Evolutionary conservation across 352 stramenopile species (phyloP).

Genomic region (Pythium insidiosum): DNA sequence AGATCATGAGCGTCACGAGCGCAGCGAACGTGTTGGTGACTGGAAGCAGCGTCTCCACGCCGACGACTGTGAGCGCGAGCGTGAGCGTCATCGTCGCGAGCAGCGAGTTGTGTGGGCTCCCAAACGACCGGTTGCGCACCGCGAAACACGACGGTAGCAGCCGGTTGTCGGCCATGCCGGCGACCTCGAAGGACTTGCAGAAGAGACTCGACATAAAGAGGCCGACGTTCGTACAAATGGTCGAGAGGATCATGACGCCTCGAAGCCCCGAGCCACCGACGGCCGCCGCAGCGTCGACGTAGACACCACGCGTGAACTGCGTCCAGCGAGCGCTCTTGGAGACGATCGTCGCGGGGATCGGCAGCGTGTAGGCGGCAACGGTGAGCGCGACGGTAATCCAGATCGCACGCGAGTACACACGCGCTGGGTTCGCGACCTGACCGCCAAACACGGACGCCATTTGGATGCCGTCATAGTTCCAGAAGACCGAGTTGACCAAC

Average conservation of each 20-base stretch:
- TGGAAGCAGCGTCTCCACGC: constrained; percentile 47
- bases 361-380: constrained; percentile 60
- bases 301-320: constrained; percentile 7
- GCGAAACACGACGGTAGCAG: constrained; percentile 72
- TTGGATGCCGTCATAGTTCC: constrained; percentile 89
- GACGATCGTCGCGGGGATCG: constrained; percentile 37
- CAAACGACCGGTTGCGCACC: constrained; percentile 20
- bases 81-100: constrained; percentile 15
- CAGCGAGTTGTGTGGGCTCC: constrained; percentile 22
- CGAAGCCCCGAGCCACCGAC: constrained; percentile 71
- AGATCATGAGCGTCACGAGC: constrained; percentile 67
- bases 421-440: constrained; percentile 64
- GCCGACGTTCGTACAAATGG: constrained; percentile 73
- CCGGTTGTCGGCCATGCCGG: constrained; percentile 57
- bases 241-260: constrained; percentile 67
- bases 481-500: constrained; percentile 89
- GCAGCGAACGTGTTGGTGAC: constrained; percentile 83
- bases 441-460: constrained; percentile 65
- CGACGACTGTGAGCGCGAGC: constrained; percentile 13
- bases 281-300: neutral
- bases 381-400: constrained; percentile 46
- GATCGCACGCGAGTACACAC: constrained; percentile 64
- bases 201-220: constrained; percentile 88
- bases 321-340: constrained; percentile 14
- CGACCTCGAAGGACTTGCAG: constrained; percentile 79